Evolutionary conservation across 176 grass and related monocot genomes (phyloP).

Genomic region (Olyra latifolia): DNA sequence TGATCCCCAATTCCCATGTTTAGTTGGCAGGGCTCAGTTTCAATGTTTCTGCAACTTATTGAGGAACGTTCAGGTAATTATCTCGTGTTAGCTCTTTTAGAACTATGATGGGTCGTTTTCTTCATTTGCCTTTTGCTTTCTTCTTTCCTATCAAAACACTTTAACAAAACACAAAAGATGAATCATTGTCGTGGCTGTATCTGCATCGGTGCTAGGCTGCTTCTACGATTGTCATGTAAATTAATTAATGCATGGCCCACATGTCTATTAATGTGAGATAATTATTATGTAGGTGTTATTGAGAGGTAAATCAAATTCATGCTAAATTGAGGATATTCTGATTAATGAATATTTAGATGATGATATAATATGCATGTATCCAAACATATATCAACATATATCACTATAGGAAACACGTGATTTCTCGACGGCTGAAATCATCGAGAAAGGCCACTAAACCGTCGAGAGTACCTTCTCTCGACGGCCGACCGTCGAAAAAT

Average conservation of each 20-base stretch:
- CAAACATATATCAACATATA: too few species aligned
- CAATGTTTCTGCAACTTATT: not conserved
- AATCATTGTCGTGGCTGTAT: not conserved
- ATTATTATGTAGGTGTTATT: not conserved
- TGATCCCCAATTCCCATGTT: not conserved
- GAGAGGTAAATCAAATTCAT: constrained; percentile 6
- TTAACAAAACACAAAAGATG: not conserved
- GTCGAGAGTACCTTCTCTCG: too few species aligned
- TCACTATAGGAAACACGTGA: too few species aligned
- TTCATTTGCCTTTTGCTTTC: not conserved
- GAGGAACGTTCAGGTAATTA: not conserved
- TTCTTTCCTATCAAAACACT: not conserved
- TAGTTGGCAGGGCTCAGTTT: not conserved
- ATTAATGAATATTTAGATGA: not conserved
- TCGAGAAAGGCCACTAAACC: too few species aligned
- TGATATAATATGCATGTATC: not conserved
- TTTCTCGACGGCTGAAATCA: too few species aligned
- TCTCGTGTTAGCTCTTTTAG: not conserved
- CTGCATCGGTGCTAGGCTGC: not conserved
- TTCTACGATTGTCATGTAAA: not conserved
- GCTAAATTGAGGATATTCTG: not conserved
- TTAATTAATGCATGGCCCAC: not conserved
- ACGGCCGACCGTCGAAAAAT: too few species aligned
- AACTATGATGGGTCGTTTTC: not conserved
- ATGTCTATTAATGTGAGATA: not conserved